Evolutionary conservation across 2,329 filamentous ascomycete genomes (phyloP).

Genomic region (Xylariaceae sp.): DNA sequence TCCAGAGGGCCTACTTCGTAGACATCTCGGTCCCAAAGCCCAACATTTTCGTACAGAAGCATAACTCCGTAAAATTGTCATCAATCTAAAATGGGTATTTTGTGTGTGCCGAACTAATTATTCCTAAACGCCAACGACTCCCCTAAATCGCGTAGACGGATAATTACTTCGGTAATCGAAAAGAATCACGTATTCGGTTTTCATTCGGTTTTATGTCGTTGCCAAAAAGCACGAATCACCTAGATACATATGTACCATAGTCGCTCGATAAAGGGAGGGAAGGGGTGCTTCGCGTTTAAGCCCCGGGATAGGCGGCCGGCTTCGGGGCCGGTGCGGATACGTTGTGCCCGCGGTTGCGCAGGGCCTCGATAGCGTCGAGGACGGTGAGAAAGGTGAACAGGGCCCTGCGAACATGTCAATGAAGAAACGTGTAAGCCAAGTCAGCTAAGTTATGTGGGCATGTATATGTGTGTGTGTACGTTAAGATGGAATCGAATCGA

Average conservation of each 20-base stretch:
- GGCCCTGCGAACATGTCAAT: conserved; percentile 39
- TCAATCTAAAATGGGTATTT: not conserved
- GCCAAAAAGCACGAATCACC: no score
- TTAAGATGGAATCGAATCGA: no score
- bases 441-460: no score
- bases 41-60: not conserved
- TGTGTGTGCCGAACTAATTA: not conserved
- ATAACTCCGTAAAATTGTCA: not conserved
- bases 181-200: no score
- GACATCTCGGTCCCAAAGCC: no score
- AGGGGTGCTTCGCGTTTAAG: conserved; percentile 13
- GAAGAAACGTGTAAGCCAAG: no score
- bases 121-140: no score
- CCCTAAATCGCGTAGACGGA: no score
- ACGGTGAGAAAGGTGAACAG: conserved; percentile 52
- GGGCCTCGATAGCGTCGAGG: conserved; percentile 49
- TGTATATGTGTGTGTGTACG: no score
- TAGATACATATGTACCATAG: not conserved
- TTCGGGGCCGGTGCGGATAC: conserved; percentile 22
- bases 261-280: not conserved
- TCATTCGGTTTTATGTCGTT: no score
- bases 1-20: no score
- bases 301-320: conserved; percentile 32
- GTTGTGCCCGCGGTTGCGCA: conserved; percentile 45
- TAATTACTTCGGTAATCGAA: no score